A percentile compares a stretch with the other conserved stretches of the same genome.
phyloP scores from a whole-genome alignment of 257 asterid genomes.

The Thymus quinquecostatus region DNA sequence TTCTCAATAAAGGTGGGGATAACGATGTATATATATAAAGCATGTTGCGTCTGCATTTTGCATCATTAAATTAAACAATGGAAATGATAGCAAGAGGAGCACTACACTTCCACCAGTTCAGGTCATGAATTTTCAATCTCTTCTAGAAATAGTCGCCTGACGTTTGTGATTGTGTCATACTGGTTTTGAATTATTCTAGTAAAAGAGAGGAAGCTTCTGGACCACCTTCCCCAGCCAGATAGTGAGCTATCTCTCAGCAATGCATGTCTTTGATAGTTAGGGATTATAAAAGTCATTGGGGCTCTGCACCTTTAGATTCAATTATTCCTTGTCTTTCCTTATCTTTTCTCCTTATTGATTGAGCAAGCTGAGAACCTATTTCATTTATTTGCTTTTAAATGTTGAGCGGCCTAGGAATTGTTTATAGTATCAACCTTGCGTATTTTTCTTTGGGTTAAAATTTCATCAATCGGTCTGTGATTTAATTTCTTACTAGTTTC shows the following conservation, averaged over 20 bases:
- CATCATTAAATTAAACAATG: not conserved
- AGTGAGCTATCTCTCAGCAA: too few species aligned
- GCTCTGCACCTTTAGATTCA: not conserved
- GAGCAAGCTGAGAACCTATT: not conserved
- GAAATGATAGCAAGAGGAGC: not conserved
- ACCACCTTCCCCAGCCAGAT: too few species aligned
- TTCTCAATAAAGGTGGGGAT: not conserved
- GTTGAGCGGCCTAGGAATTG: not conserved
- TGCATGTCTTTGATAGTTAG: not conserved
- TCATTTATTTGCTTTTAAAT: not conserved
- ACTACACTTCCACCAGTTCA: not conserved
- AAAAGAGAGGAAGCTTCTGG: too few species aligned
- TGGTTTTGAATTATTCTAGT: not conserved
- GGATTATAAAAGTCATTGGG: not conserved
- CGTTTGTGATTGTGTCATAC: not conserved
- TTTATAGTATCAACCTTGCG: conserved; percentile 3
- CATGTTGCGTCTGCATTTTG: not conserved
- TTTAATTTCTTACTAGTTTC: not conserved
- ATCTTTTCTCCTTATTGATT: not conserved
- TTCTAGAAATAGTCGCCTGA: not conserved
- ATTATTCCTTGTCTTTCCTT: not conserved
- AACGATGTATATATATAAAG: too few species aligned
- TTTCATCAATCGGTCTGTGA: conserved; percentile 1
- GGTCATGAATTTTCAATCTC: not conserved
- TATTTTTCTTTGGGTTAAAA: not conserved